Evolutionary conservation across 352 stramenopile species (phyloP), one percentile per base, ranked within the genome.

Genomic region (Thalassiosira mediterranea): DNA sequence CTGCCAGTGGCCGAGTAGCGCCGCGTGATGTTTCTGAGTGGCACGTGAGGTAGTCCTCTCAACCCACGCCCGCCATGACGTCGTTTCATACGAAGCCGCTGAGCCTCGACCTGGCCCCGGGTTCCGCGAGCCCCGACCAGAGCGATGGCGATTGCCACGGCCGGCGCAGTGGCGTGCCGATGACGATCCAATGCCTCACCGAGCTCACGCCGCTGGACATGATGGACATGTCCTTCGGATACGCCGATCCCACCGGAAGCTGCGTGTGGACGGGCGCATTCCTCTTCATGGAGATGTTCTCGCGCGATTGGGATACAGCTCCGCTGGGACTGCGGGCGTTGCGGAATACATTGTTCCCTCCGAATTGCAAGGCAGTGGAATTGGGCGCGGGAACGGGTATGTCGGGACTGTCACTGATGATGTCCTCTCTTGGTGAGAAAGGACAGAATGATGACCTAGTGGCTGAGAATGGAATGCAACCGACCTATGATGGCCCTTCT

Each of bases 141-240:
- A 17, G 8, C 34, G 34, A 42, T 42, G 13, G 5, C 5, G 13
- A 5, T 13, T 13, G 34, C 34, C 34, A 13, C 34, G 5, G 34
- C 7, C 44, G 44, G 8, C 13, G 19, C 19, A 5, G 13, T 17
- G n/a, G 21, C 19, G n/a, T 17, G 19, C 8, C 44, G 8, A 52
- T 52, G 4, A 52, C 44, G 4, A 52, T 52, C 44, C 44, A 52
- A 17, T 52, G 44, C 19, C 44, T 52, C 44, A 23, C 44, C 13
- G 44, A 52, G n/a, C 59, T 90, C 0, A 81, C 81, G 13, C 84
- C 84, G n/a, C 29, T 88, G 0, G 84, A 90, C 38, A 90, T 90
- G 84, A 82, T 89, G 51, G 67, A 88, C 64, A 63, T 90, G 17
- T 80, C 47, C 10, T 44, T 46, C 13, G 84, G 84, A 1, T 47